A percentile compares a stretch with the other conserved stretches of the same genome.
These are phyloP conservation scores for Aspergillus hortae DNA, from an alignment of 2,329 filamentous ascomycete species.

Conservation along the genomic window DNA sequence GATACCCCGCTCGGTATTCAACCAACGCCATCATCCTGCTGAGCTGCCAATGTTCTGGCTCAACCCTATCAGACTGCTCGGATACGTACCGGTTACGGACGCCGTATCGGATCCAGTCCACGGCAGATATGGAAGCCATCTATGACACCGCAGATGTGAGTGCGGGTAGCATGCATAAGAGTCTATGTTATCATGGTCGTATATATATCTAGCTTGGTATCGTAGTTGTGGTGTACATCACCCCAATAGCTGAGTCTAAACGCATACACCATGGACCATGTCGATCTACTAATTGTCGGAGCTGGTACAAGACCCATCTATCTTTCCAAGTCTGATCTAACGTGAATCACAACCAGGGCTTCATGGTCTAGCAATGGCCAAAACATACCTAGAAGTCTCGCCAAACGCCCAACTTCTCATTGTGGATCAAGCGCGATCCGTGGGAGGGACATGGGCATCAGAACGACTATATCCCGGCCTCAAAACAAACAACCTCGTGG, in stretches of 20 bases:
- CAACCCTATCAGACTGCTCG: background rate
- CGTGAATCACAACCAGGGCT: background rate
- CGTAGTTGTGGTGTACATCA: background rate
- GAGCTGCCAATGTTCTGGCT: no score
- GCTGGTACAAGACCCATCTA: background rate
- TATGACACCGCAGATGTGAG: no score
- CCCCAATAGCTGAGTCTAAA: background rate
- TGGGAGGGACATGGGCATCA: slow-evolving; percentile 70
- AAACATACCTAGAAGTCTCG: slow-evolving; percentile 58
- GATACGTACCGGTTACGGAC: background rate
- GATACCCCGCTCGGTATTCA: no score
- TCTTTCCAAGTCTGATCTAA: background rate
- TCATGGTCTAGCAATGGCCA: slow-evolving; percentile 56
- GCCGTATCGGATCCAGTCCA: no score
- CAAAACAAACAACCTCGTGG: slow-evolving; percentile 70
- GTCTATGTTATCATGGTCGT: no score
- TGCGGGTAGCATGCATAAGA: no score
- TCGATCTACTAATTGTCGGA: background rate
- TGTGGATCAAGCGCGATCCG: slow-evolving; percentile 54
- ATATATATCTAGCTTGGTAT: no score
- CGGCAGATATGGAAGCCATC: no score
- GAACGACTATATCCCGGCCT: slow-evolving; percentile 64
- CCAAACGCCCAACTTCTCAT: slow-evolving; percentile 55
- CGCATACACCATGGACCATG: background rate
- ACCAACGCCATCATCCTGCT: no score